A percentile compares a stretch with the other conserved stretches of the same genome.
These are phyloP conservation scores for Zasmidium cellare DNA, from an alignment of 2,329 filamentous ascomycete species.

Conservation along the genomic window DNA sequence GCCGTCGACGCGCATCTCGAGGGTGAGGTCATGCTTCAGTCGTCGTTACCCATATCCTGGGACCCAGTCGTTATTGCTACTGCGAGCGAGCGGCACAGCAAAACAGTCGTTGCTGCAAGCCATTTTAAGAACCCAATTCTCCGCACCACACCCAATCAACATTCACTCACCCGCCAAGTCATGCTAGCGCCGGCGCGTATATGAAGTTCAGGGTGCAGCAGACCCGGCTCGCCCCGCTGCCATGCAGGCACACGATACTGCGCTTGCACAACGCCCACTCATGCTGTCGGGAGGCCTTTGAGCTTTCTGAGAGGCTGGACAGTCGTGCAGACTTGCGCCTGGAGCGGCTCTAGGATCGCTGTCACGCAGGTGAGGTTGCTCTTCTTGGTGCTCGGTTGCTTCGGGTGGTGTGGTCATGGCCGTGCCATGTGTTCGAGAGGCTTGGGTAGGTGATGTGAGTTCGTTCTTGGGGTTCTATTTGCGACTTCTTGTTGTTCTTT, in stretches of 20 bases:
- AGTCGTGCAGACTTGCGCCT: background rate
- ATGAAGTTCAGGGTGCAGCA: constrained; percentile 3
- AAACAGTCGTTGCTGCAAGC: background rate
- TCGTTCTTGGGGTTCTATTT: constrained; percentile 2
- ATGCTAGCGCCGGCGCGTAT: constrained; percentile 22
- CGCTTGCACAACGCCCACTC: constrained; percentile 16
- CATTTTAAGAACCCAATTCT: background rate
- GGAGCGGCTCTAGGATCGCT: background rate
- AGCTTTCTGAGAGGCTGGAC: constrained; percentile 19
- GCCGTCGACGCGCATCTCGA: background rate
- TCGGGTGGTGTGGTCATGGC: background rate
- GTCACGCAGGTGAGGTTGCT: background rate
- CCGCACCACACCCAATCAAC: constrained; percentile 10
- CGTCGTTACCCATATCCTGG: background rate
- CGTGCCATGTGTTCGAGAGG: background rate
- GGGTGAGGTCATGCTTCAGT: background rate
- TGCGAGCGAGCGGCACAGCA: constrained; percentile 6
- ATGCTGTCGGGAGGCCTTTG: constrained; percentile 6
- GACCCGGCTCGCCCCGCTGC: constrained; percentile 12
- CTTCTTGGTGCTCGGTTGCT: background rate
- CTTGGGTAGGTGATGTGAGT: background rate
- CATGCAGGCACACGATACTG: constrained; percentile 19
- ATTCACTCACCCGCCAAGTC: constrained; percentile 15
- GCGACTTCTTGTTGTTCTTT: background rate
- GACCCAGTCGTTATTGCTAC: background rate